phyloP scores from a whole-genome alignment of 345 rosid genomes.

The Lepidium didymum region DNA sequence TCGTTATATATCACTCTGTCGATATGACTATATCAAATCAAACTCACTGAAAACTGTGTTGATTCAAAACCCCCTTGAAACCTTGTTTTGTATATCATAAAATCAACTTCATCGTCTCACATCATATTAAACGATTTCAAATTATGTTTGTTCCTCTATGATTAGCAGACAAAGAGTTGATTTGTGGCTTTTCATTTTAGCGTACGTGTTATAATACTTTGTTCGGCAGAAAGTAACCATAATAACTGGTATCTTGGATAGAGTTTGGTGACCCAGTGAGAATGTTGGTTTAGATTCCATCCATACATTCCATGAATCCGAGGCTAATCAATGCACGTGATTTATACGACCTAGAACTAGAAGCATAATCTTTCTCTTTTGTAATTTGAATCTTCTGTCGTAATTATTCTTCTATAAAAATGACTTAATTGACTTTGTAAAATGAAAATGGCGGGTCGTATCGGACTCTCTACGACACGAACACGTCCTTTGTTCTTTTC shows the following conservation, averaged over 20 bases:
- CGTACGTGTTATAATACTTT: neutral
- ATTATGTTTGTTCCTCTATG: neutral
- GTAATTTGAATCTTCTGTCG: neutral
- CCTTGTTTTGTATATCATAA: neutral
- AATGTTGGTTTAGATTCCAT: neutral
- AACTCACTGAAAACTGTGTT: neutral
- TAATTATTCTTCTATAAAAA: too few relatives aligned
- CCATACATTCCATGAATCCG: neutral
- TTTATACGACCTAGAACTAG: neutral
- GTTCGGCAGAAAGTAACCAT: conserved; percentile 2
- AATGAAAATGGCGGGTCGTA: neutral
- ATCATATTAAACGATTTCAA: neutral
- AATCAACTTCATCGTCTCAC: neutral
- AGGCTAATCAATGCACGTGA: neutral
- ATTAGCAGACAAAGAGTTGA: neutral
- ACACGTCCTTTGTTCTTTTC: conserved; percentile 23
- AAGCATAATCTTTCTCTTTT: conserved; percentile 2
- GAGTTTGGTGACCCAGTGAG: conserved; percentile 4
- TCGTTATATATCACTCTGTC: neutral
- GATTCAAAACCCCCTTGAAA: neutral
- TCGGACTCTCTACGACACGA: conserved; percentile 8
- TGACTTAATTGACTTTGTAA: neutral
- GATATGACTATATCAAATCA: neutral
- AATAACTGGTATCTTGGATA: neutral
- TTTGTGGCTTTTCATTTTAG: neutral